These are phyloP conservation scores for Stemphylium beticola DNA, from an alignment of 2,329 filamentous ascomycete genomes.

Conservation along the genomic window DNA sequence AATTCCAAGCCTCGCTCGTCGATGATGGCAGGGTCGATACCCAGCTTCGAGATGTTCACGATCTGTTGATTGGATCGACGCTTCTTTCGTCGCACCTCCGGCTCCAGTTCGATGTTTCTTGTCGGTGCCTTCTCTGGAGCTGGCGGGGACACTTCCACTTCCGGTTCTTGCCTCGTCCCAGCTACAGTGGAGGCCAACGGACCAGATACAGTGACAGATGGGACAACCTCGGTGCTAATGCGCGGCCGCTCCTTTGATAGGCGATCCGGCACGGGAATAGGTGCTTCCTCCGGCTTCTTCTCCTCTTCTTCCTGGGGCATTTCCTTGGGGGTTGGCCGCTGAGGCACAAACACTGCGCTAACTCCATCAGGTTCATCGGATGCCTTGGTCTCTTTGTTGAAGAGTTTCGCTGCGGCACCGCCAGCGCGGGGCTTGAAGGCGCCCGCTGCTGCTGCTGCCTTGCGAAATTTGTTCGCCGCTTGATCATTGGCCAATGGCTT, in stretches of 20 bases:
- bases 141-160: conserved; percentile 48
- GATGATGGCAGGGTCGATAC: conserved; percentile 77
- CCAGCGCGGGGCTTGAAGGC: conserved; percentile 88
- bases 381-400: conserved; percentile 63
- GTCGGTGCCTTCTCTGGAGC: conserved; percentile 36
- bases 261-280: conserved; percentile 31
- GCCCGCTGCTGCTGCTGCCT: conserved; percentile 71
- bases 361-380: conserved; percentile 83
- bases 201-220: conserved; percentile 45
- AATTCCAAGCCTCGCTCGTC: conserved; percentile 81
- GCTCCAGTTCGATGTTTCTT: conserved; percentile 31
- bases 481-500: conserved; percentile 75
- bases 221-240: conserved; percentile 42
- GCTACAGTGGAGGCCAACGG: conserved; percentile 32
- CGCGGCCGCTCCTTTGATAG: conserved; percentile 37
- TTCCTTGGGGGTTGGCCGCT: conserved; percentile 42
- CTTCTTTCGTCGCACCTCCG: conserved; percentile 63
- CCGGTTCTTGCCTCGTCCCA: conserved; percentile 22
- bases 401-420: conserved; percentile 80
- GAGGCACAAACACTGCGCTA: conserved; percentile 82
- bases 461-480: conserved; percentile 77
- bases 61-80: conserved; percentile 74
- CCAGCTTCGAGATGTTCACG: conserved; percentile 78
- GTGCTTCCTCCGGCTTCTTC: conserved; percentile 33
- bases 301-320: conserved; percentile 32